These are phyloP conservation scores for Curvularia eragrostidis DNA, from an alignment of 2,329 filamentous ascomycete species.

Conservation along the genomic window DNA sequence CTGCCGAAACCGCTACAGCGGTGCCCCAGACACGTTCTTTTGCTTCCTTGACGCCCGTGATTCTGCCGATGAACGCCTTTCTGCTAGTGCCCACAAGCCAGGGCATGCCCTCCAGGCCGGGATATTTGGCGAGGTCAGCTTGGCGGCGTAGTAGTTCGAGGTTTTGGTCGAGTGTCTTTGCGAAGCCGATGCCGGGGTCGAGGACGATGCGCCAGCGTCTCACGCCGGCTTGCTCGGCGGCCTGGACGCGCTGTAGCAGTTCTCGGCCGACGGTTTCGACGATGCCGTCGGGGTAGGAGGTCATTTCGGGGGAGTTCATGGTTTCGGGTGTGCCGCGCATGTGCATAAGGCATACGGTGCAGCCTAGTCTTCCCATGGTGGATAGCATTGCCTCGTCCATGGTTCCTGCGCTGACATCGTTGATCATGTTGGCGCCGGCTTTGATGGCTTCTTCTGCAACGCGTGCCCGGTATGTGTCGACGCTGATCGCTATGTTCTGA, in stretches of 20 bases:
- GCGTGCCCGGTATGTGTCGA: conserved; percentile 89
- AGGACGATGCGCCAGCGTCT: conserved; percentile 93
- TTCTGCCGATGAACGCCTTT: conserved; percentile 84
- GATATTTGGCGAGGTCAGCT: conserved; percentile 59
- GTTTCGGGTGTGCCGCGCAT: conserved; percentile 87
- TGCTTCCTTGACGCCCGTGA: conserved; percentile 77
- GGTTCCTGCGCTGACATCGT: conserved; percentile 86
- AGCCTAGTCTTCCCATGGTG: conserved; percentile 77
- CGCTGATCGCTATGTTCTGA: conserved; percentile 72
- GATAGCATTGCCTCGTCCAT: conserved; percentile 83
- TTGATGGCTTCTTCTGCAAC: conserved; percentile 79
- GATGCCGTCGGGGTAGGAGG: conserved; percentile 70
- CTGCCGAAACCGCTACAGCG: conserved; percentile 84
- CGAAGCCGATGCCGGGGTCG: conserved; percentile 93
- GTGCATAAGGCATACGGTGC: conserved; percentile 86
- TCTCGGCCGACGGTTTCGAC: conserved; percentile 70
- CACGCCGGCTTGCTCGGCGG: conserved; percentile 82
- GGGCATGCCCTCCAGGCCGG: conserved; percentile 71
- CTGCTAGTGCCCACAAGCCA: conserved; percentile 91
- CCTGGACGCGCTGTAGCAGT: conserved; percentile 71
- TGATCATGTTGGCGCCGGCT: conserved; percentile 89
- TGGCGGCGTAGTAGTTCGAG: conserved; percentile 76
- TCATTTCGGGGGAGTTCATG: conserved; percentile 67
- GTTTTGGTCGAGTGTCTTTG: conserved; percentile 83
- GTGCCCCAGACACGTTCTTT: conserved; percentile 82